phyloP scores from a whole-genome alignment of 352 stramenopile species.

The Phytopythium oedochilum region DNA sequence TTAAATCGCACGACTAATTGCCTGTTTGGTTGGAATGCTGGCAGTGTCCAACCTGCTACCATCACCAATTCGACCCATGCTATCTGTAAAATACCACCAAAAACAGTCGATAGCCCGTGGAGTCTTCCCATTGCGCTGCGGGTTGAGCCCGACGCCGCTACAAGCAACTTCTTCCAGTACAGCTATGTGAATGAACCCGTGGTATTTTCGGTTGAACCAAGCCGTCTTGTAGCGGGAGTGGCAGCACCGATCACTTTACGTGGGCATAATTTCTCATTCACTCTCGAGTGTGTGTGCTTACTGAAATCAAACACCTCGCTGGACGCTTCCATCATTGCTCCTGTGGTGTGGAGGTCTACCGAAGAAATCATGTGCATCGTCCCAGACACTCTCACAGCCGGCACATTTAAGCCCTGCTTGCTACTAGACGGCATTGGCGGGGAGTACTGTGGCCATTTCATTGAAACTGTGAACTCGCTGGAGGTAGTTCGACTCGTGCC shows the following conservation, averaged over 20 bases:
- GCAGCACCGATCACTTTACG: slow-evolving; percentile 12
- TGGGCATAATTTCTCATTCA: slow-evolving; percentile 21
- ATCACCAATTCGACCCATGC: slow-evolving; percentile 19
- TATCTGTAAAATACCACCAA: slow-evolving; percentile 23
- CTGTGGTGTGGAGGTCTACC: slow-evolving; percentile 22
- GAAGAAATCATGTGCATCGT: slow-evolving; percentile 21
- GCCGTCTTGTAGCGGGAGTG: slow-evolving; percentile 10
- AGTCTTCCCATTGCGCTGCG: slow-evolving; percentile 28
- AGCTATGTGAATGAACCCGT: slow-evolving; percentile 18
- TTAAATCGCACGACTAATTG: slow-evolving; percentile 17
- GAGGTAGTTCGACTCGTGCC: slow-evolving; percentile 17
- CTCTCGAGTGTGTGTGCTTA: slow-evolving; percentile 10
- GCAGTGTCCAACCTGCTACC: slow-evolving; percentile 6
- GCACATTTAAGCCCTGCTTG: slow-evolving; percentile 21
- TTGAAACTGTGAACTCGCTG: slow-evolving; percentile 23
- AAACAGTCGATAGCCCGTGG: slow-evolving; percentile 8
- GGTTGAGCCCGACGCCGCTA: slow-evolving; percentile 6
- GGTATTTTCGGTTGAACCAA: slow-evolving; percentile 19
- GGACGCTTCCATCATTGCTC: slow-evolving; percentile 1
- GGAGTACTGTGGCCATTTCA: slow-evolving; percentile 2
- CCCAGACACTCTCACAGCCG: not conserved
- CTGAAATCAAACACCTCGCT: slow-evolving; percentile 7
- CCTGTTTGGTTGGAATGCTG: slow-evolving; percentile 30
- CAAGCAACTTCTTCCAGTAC: slow-evolving; percentile 39
- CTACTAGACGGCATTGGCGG: slow-evolving; percentile 19